Conservation (phyloP, 2,329 filamentous ascomycete species). For the Monilinia laxa region DNA sequence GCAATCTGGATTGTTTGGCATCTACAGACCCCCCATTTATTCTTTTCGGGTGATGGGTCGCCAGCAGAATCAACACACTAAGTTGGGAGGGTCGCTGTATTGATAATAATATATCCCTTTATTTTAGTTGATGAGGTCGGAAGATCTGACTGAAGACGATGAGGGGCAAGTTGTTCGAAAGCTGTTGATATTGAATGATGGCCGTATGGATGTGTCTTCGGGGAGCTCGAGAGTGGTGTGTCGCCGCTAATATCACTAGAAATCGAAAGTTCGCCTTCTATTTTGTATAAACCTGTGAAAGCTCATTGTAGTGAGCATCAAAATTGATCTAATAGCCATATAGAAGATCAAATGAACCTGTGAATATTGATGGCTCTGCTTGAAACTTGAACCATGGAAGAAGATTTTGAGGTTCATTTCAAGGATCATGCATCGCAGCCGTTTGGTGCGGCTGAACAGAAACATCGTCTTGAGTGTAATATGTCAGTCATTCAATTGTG, state of each 20-base stretch:
- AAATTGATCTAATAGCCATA: no score
- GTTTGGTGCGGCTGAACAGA: background rate
- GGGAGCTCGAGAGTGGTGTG: no score
- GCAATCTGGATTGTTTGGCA: background rate
- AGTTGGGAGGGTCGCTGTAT: background rate
- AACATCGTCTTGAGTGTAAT: background rate
- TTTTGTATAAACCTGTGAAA: background rate
- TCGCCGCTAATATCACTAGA: background rate
- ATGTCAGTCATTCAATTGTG: background rate
- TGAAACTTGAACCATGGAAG: background rate
- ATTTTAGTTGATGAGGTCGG: no score
- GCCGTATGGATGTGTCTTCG: background rate
- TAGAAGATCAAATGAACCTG: no score
- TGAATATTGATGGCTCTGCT: background rate
- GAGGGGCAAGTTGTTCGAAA: background rate
- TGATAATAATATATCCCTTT: fast-evolving
- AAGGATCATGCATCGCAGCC: background rate
- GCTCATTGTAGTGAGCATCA: background rate
- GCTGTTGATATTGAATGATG: background rate
- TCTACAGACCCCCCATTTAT: background rate
- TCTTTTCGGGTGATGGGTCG: background rate
- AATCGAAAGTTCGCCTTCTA: background rate
- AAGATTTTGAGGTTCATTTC: background rate
- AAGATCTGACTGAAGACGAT: background rate
- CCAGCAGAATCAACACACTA: background rate